phyloP scores from a whole-genome alignment of 139 green algal species.

The Volvox reticuliferus region DNA sequence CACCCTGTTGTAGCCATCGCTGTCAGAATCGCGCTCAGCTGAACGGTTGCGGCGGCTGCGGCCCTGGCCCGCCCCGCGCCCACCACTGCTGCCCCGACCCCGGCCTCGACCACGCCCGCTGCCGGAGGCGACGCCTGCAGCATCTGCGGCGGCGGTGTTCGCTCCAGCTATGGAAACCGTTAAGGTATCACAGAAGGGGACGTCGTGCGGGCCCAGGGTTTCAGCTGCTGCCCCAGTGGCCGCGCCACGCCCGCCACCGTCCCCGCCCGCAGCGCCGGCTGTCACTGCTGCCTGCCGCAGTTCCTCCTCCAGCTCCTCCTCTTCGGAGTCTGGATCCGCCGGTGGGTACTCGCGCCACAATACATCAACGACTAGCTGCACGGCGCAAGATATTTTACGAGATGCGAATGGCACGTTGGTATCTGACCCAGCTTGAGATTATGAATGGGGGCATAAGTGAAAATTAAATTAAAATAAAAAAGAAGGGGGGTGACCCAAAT shows the following conservation, averaged over 20 bases:
- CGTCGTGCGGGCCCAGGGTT: constrained; percentile 1
- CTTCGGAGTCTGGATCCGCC: constrained; percentile 45
- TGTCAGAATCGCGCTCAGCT: background rate
- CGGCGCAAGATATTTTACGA: background rate
- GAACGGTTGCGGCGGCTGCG: background rate
- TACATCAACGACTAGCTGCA: background rate
- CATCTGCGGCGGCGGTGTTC: background rate
- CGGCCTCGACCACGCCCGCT: background rate
- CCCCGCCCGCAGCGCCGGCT: background rate
- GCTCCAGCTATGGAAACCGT: background rate
- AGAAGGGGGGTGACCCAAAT: too few relatives aligned
- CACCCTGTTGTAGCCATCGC: background rate
- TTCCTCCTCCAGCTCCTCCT: constrained; percentile 40
- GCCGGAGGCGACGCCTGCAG: background rate
- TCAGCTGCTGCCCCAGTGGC: background rate
- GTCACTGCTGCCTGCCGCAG: background rate
- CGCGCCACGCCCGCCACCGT: background rate
- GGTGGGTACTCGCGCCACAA: constrained; percentile 50
- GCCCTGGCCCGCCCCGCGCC: background rate
- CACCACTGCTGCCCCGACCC: background rate
- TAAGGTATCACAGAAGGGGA: background rate
- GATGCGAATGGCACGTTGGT: too few relatives aligned
- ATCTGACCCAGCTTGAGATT: too few relatives aligned
- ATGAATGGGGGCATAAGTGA: too few relatives aligned
- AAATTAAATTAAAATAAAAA: too few relatives aligned